A percentile compares a stretch with the other conserved stretches of the same genome.
Conservation (phyloP, 2,329 filamentous ascomycete genomes). For the Aspergillus uvarum region DNA sequence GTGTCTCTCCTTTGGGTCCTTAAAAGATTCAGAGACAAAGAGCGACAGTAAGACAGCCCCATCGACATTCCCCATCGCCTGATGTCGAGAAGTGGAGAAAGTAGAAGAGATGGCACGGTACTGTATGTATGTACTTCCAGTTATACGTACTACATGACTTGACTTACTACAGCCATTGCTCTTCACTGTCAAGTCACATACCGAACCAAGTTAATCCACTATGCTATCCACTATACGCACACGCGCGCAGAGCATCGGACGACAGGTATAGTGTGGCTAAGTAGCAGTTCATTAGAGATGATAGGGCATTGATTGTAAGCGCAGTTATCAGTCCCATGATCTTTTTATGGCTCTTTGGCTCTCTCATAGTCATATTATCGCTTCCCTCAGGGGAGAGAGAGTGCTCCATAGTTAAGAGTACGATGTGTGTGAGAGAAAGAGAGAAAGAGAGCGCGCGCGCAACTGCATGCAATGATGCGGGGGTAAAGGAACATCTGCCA, state of each 20-base stretch:
- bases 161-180: not conserved
- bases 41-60: not conserved
- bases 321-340: not conserved
- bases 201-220: not conserved
- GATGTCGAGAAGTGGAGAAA: not conserved
- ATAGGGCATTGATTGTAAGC: not conserved
- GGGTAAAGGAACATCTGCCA: constrained; percentile 28
- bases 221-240: not conserved
- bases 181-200: not conserved
- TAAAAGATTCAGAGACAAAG: not conserved
- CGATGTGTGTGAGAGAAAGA: not conserved
- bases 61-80: not conserved
- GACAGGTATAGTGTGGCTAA: not conserved
- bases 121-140: not conserved
- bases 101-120: not conserved
- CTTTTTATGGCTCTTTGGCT: not conserved
- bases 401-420: not conserved
- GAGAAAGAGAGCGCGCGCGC: constrained; percentile 8
- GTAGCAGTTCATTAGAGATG: not conserved
- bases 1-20: not conserved
- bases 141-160: not conserved
- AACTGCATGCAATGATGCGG: constrained; percentile 23
- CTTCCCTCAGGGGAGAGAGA: not conserved
- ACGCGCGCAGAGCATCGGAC: not conserved
- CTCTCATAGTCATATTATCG: not conserved